Conservation (phyloP, 2,329 filamentous ascomycete species). For the Blumeria hordei region DNA sequence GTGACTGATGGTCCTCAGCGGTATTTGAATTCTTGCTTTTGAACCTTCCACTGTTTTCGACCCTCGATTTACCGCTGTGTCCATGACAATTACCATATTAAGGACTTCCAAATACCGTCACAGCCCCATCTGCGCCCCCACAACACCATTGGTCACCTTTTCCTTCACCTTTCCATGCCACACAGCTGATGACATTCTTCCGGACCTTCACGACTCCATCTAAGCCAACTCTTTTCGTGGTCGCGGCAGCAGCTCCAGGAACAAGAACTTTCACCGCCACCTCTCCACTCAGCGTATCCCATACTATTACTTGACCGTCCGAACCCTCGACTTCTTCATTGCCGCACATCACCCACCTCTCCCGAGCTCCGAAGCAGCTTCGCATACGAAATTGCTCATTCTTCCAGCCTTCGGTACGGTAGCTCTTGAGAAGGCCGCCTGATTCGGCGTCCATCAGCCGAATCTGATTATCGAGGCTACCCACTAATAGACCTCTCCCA, state of each 20-base stretch:
- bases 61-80: no score
- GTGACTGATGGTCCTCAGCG: no score
- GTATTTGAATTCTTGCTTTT: no score
- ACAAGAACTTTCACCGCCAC: conserved; percentile 35
- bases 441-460: conserved; percentile 58
- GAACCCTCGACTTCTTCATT: conserved; percentile 30
- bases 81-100: no score
- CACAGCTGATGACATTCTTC: conserved; percentile 34
- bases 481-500: conserved; percentile 49
- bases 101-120: conserved; percentile 31
- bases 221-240: conserved; percentile 28
- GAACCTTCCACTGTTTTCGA: no score
- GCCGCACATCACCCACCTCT: conserved; percentile 57
- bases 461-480: conserved; percentile 50
- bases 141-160: conserved; percentile 41
- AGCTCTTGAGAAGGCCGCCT: conserved; percentile 51
- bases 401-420: conserved; percentile 27
- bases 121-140: conserved; percentile 37
- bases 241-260: conserved; percentile 10
- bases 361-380: conserved; percentile 41
- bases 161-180: conserved; percentile 36
- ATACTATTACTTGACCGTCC: conserved; percentile 31
- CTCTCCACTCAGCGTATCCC: conserved; percentile 61
- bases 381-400: conserved; percentile 12
- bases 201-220: conserved; percentile 35